phyloP scores from a whole-genome alignment of 352 stramenopile genomes.

The Phytophthora macrochlamydospora region DNA sequence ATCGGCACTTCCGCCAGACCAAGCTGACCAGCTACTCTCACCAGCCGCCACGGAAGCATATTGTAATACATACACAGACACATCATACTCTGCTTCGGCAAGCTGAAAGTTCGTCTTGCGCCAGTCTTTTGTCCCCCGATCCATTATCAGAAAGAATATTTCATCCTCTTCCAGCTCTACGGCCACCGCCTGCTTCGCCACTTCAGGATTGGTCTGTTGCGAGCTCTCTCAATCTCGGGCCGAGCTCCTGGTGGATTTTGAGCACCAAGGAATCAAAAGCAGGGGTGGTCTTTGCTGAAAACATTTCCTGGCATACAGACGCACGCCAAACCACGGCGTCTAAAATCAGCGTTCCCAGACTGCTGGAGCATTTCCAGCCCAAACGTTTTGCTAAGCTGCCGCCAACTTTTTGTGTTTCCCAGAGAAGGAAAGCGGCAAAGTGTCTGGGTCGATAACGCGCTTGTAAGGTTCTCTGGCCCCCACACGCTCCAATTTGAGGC shows the following conservation, averaged over 20 bases:
- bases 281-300: slow-evolving; percentile 21
- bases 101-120: no score
- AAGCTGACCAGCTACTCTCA: no score
- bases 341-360: slow-evolving; percentile 39
- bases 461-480: slow-evolving; percentile 16
- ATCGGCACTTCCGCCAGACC: no score
- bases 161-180: no score
- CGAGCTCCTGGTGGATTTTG: slow-evolving; percentile 15
- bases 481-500: slow-evolving; percentile 4
- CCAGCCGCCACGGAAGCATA: no score
- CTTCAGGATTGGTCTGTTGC: no score
- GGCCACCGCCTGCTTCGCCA: no score
- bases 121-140: no score
- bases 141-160: no score
- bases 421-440: slow-evolving; percentile 14
- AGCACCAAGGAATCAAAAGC: slow-evolving; percentile 20
- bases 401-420: slow-evolving; percentile 10
- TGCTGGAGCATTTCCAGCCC: slow-evolving; percentile 18
- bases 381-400: slow-evolving; percentile 15
- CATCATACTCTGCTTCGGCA: no score
- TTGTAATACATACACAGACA: no score
- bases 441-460: slow-evolving; percentile 7
- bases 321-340: slow-evolving; percentile 8
- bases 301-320: neutral
- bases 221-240: slow-evolving; percentile 5